Evolutionary conservation across 2,329 filamentous ascomycete species (phyloP).

Genomic region (Calonectria naviculata): DNA sequence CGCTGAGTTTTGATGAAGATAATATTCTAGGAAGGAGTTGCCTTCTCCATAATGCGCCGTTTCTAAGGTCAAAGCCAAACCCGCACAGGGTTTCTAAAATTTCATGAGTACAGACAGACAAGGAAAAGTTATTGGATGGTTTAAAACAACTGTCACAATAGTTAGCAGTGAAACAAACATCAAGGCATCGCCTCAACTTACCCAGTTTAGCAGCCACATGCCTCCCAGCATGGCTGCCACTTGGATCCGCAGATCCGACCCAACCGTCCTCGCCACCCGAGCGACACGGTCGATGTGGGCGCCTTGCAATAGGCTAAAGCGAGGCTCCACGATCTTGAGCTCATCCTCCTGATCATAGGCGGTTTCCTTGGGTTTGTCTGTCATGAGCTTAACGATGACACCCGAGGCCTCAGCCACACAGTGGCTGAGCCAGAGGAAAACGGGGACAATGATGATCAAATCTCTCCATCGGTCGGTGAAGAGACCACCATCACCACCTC

Average conservation of each 20-base stretch:
- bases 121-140: not conserved
- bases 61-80: constrained; percentile 16
- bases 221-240: constrained; percentile 27
- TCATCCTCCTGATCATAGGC: constrained; percentile 24
- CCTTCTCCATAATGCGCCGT: constrained; percentile 19
- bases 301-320: constrained; percentile 19
- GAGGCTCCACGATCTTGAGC: constrained; percentile 37
- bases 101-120: constrained; percentile 11
- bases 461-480: constrained; percentile 40
- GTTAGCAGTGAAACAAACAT: constrained; percentile 4
- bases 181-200: constrained; percentile 10
- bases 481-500: constrained; percentile 35
- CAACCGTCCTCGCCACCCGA: not conserved
- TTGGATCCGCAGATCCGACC: constrained; percentile 24
- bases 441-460: constrained; percentile 37
- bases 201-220: constrained; percentile 41
- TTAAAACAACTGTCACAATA: constrained; percentile 27
- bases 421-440: constrained; percentile 45
- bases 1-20: constrained; percentile 12
- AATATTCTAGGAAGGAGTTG: constrained; percentile 8
- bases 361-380: constrained; percentile 22
- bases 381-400: constrained; percentile 38
- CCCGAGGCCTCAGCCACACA: constrained; percentile 37
- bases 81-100: not conserved
- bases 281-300: not conserved